These are phyloP conservation scores for Setomelanomma holmii DNA, from an alignment of 2,329 filamentous ascomycete species.

Conservation along the genomic window DNA sequence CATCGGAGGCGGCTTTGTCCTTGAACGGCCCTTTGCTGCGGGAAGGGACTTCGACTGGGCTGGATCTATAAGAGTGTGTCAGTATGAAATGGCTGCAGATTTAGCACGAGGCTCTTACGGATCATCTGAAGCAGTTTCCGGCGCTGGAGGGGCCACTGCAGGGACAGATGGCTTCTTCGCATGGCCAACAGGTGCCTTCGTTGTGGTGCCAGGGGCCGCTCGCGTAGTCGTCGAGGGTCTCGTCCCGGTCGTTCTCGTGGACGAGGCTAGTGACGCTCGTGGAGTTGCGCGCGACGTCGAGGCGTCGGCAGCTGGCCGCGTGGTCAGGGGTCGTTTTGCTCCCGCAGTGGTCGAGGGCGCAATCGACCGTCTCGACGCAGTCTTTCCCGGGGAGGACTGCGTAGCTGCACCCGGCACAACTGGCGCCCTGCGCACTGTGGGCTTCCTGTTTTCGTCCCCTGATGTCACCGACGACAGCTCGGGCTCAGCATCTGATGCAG, in stretches of 20 bases:
- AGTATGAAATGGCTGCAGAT: not conserved
- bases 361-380: slow-evolving; percentile 22
- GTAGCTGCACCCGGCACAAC: slow-evolving; percentile 24
- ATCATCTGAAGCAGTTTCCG: slow-evolving; percentile 12
- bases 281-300: slow-evolving; percentile 32
- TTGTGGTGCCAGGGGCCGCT: slow-evolving; percentile 24
- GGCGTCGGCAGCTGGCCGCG: slow-evolving; percentile 33
- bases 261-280: slow-evolving; percentile 37
- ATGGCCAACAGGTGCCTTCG: slow-evolving; percentile 31
- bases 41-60: slow-evolving; percentile 30
- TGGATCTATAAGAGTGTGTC: slow-evolving; percentile 16
- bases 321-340: slow-evolving; percentile 38
- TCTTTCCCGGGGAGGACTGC: slow-evolving; percentile 33
- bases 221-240: slow-evolving; percentile 30
- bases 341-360: slow-evolving; percentile 28
- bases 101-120: slow-evolving; percentile 2
- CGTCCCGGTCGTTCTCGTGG: slow-evolving; percentile 29
- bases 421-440: slow-evolving; percentile 35
- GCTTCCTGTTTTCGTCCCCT: slow-evolving; percentile 45
- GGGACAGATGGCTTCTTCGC: slow-evolving; percentile 40
- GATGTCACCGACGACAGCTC: slow-evolving; percentile 44
- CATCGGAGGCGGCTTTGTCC: slow-evolving; percentile 46
- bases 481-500: slow-evolving; percentile 41
- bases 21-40: slow-evolving; percentile 33
- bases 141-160: slow-evolving; percentile 18